A percentile compares a stretch with the other conserved stretches of the same genome.
Evolutionary conservation across 164 flowering plant species (phyloP).

Genomic region (Piper betle): DNA sequence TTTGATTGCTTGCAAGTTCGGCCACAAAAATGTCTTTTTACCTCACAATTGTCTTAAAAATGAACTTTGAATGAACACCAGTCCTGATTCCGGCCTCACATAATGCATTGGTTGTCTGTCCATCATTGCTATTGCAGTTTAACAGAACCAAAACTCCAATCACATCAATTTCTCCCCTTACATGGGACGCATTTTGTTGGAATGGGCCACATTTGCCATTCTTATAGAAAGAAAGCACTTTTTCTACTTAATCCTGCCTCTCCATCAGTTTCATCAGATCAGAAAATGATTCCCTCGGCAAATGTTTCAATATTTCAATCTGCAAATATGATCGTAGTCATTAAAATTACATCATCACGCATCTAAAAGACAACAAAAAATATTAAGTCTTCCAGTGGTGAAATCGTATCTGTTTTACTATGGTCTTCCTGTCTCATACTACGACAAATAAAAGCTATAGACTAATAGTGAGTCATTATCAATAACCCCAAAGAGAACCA

Average conservation of each 20-base stretch:
- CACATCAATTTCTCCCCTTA: conserved; percentile 59
- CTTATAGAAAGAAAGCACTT: conserved; percentile 38
- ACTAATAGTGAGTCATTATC: too few relatives aligned
- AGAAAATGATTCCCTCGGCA: conserved; percentile 87
- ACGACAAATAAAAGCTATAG: background rate
- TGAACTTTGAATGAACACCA: conserved; percentile 47
- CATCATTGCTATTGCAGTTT: conserved; percentile 26
- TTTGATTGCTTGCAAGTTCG: conserved; percentile 46
- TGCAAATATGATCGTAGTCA: conserved; percentile 27
- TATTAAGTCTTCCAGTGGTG: background rate
- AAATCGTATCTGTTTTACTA: background rate
- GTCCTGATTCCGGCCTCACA: conserved; percentile 46
- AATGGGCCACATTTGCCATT: conserved; percentile 53
- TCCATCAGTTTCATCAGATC: conserved; percentile 90
- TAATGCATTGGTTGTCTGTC: conserved; percentile 28
- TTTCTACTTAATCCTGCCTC: conserved; percentile 83
- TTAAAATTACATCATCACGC: background rate
- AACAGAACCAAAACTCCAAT: conserved; percentile 44
- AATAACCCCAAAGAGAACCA: too few relatives aligned
- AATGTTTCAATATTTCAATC: conserved; percentile 88
- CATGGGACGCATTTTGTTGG: conserved; percentile 45
- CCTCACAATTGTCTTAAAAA: conserved; percentile 51
- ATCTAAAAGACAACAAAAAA: background rate
- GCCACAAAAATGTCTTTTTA: conserved; percentile 47
- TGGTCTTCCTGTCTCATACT: background rate